Percentiles rank a stretch among this genome's conserved stretches.
Conservation (phyloP, 768 basidiomycete species). For the Psilocybe sp. region DNA sequence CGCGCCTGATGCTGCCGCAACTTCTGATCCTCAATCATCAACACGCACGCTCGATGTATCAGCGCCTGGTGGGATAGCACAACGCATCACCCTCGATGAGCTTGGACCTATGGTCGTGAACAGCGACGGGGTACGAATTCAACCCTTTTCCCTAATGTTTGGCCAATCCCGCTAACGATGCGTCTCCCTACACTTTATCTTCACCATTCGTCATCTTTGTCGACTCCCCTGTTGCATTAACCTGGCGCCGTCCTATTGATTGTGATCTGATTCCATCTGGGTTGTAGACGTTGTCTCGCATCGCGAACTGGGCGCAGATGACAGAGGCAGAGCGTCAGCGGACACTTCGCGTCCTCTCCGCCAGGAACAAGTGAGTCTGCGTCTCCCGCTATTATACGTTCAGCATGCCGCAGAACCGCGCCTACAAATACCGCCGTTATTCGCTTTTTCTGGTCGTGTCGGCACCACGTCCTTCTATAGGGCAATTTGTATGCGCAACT, state of each 20-base stretch:
- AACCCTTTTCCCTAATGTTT: not conserved
- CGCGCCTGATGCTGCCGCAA: not conserved
- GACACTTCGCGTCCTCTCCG: conserved; percentile 50
- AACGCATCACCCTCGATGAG: conserved; percentile 48
- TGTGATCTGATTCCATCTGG: not conserved
- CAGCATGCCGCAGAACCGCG: not conserved
- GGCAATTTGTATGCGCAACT: too few relatives aligned
- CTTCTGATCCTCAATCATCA: not conserved
- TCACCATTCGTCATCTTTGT: not conserved
- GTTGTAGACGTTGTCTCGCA: conserved; percentile 58
- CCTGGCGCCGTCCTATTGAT: not conserved
- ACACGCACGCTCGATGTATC: not conserved
- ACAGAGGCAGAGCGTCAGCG: conserved; percentile 54
- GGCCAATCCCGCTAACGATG: too few relatives aligned
- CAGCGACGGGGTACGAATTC: conserved; percentile 52
- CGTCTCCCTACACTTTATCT: too few relatives aligned
- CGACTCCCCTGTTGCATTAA: not conserved
- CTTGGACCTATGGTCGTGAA: conserved; percentile 72
- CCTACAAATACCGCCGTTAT: conserved; percentile 4
- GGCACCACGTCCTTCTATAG: not conserved
- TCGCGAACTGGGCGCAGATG: conserved; percentile 63
- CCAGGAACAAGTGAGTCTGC: conserved; percentile 45
- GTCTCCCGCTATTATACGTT: not conserved
- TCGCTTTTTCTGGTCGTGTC: not conserved
- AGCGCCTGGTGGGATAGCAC: conserved; percentile 1